A percentile compares a stretch with the other conserved stretches of the same genome.
phyloP scores from a whole-genome alignment of 768 basidiomycete species.

The Artomyces pyxidatus region DNA sequence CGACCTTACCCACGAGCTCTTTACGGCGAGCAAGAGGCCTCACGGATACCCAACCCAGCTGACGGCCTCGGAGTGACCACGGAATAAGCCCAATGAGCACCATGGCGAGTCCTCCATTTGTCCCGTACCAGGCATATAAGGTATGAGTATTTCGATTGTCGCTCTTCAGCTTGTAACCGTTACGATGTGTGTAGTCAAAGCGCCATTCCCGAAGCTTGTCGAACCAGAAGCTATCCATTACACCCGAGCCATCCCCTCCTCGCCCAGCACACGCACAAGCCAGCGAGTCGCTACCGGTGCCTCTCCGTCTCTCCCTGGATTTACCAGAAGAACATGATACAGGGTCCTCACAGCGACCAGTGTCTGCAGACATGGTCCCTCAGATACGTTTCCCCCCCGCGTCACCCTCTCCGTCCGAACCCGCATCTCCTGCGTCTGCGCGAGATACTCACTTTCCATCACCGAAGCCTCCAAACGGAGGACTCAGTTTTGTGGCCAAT shows the following conservation, averaged over 20 bases:
- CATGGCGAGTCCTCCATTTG: constrained; percentile 23
- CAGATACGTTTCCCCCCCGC: constrained; percentile 3
- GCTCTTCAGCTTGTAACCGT: constrained; percentile 1
- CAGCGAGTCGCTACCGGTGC: not conserved
- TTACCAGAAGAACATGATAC: constrained; percentile 4
- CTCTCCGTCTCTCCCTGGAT: not conserved
- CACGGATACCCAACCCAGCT: too few relatives aligned
- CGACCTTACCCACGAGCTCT: too few relatives aligned
- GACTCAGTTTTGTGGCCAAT: not conserved
- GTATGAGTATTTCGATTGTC: constrained; percentile 19
- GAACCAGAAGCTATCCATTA: constrained; percentile 14
- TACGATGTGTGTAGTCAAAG: constrained; percentile 35
- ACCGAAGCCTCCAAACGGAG: not conserved
- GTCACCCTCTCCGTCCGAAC: constrained; percentile 3
- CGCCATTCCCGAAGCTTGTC: constrained; percentile 37
- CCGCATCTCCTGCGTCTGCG: constrained; percentile 5
- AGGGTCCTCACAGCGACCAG: not conserved
- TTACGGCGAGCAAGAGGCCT: too few relatives aligned
- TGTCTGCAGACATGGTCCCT: constrained; percentile 1
- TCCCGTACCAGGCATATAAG: constrained; percentile 46
- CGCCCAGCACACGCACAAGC: constrained; percentile 1
- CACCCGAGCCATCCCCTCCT: constrained; percentile 11
- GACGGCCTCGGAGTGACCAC: too few relatives aligned
- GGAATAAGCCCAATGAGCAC: constrained; percentile 1
- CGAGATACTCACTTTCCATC: not conserved